These are phyloP conservation scores for Pestalotiopsis sp. DNA, from an alignment of 2,329 filamentous ascomycete species.

Conservation along the genomic window DNA sequence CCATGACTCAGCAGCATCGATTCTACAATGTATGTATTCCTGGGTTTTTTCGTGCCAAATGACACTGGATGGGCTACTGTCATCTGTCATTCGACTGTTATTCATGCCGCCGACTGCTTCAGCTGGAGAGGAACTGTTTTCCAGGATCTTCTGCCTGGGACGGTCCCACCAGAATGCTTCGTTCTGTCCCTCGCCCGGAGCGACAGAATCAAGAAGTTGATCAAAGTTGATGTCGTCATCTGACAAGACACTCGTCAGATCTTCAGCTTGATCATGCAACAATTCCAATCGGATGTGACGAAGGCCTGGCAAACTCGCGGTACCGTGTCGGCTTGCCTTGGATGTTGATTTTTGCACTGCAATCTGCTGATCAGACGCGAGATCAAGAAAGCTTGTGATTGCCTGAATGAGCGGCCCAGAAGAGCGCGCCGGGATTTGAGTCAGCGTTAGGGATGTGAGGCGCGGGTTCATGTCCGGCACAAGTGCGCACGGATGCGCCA, in stretches of 20 bases:
- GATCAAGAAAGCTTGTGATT: conserved; percentile 49
- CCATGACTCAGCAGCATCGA: conserved; percentile 29
- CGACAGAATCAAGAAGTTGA: conserved; percentile 39
- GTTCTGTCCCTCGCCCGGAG: conserved; percentile 27
- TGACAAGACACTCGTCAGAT: conserved; percentile 30
- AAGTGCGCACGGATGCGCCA: conserved; percentile 49
- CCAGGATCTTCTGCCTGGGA: conserved; percentile 28
- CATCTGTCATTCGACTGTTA: background rate
- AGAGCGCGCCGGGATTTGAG: conserved; percentile 55
- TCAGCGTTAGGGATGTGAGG: conserved; percentile 53
- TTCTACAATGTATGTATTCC: conserved; percentile 26
- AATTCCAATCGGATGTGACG: conserved; percentile 57
- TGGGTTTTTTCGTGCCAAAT: conserved; percentile 20
- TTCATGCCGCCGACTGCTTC: background rate
- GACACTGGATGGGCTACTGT: background rate
- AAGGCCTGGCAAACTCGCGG: conserved; percentile 51
- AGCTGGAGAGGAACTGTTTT: conserved; percentile 16
- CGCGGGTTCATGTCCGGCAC: conserved; percentile 59
- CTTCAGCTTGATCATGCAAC: conserved; percentile 42
- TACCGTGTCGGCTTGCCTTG: conserved; percentile 33
- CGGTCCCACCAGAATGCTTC: conserved; percentile 17
- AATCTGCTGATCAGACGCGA: conserved; percentile 51
- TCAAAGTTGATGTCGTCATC: conserved; percentile 41
- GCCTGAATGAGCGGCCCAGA: conserved; percentile 49
- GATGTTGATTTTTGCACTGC: conserved; percentile 36